Conservation (phyloP, 305 asterid species). For the Fraxinus sp. region DNA sequence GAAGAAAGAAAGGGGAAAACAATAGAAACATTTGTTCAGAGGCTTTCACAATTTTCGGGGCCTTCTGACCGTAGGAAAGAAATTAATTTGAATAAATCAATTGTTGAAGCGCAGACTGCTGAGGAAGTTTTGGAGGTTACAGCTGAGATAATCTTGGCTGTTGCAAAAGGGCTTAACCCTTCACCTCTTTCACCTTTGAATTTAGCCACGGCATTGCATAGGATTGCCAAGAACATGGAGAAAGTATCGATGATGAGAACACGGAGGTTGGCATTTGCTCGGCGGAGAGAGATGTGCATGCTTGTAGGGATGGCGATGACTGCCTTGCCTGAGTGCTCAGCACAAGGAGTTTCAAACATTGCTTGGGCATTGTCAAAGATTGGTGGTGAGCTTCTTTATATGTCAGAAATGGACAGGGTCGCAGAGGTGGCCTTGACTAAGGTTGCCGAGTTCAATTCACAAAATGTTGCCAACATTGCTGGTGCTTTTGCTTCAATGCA, state of each 20-base stretch:
- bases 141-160: slow-evolving; percentile 66
- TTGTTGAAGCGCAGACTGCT: slow-evolving; percentile 82
- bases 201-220: slow-evolving; percentile 81
- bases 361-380: slow-evolving; percentile 94
- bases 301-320: slow-evolving; percentile 94
- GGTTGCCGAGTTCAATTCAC: slow-evolving; percentile 75
- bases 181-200: slow-evolving; percentile 91
- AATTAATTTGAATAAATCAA: slow-evolving; percentile 65
- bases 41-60: slow-evolving; percentile 85
- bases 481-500: slow-evolving; percentile 97
- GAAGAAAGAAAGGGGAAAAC: slow-evolving; percentile 58
- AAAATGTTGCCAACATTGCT: slow-evolving; percentile 82
- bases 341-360: slow-evolving; percentile 85
- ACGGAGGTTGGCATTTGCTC: slow-evolving; percentile 69
- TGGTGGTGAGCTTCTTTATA: slow-evolving; percentile 89
- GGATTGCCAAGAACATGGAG: slow-evolving; percentile 96
- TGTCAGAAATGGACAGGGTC: slow-evolving; percentile 90
- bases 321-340: slow-evolving; percentile 82
- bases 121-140: slow-evolving; percentile 84
- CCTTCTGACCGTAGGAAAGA: slow-evolving; percentile 88
- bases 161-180: slow-evolving; percentile 84
- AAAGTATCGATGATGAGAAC: slow-evolving; percentile 65
- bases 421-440: slow-evolving; percentile 80
- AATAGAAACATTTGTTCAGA: slow-evolving; percentile 65
- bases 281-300: slow-evolving; percentile 84